Percentiles rank a stretch among this genome's conserved stretches.
phyloP scores from a whole-genome alignment of 345 rosid species.

The Rhodamnia argentea region DNA sequence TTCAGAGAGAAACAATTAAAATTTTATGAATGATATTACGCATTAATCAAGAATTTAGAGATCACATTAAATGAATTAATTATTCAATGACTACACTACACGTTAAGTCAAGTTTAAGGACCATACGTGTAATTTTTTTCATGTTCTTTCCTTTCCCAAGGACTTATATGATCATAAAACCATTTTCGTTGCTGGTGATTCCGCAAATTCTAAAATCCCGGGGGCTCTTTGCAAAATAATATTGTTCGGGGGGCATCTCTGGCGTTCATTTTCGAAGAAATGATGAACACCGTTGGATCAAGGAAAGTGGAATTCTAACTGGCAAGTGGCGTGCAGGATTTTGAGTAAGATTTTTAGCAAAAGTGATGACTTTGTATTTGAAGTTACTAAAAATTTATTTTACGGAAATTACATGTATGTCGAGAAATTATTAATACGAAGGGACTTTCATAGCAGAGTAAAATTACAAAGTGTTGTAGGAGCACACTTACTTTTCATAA shows the following conservation, averaged over 20 bases:
- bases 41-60: neutral
- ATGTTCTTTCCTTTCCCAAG: neutral
- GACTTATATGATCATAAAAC: neutral
- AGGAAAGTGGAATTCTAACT: neutral
- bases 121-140: neutral
- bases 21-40: too few relatives aligned
- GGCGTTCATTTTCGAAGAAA: neutral
- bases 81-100: accelerated
- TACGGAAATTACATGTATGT: neutral
- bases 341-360: neutral
- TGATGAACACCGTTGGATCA: neutral
- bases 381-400: neutral
- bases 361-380: neutral
- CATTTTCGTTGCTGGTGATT: neutral
- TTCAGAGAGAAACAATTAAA: too few relatives aligned
- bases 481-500: neutral
- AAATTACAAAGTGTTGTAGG: neutral
- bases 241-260: neutral
- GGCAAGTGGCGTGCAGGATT: neutral
- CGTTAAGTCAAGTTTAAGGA: accelerated
- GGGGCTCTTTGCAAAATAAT: neutral
- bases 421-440: neutral
- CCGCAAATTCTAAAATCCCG: neutral
- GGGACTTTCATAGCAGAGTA: neutral
- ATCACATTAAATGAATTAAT: neutral